Percentiles rank a stretch among this genome's conserved stretches.
Conservation (phyloP, 2,329 filamentous ascomycete species). For the Aspergillus oerlinghausenensis region DNA sequence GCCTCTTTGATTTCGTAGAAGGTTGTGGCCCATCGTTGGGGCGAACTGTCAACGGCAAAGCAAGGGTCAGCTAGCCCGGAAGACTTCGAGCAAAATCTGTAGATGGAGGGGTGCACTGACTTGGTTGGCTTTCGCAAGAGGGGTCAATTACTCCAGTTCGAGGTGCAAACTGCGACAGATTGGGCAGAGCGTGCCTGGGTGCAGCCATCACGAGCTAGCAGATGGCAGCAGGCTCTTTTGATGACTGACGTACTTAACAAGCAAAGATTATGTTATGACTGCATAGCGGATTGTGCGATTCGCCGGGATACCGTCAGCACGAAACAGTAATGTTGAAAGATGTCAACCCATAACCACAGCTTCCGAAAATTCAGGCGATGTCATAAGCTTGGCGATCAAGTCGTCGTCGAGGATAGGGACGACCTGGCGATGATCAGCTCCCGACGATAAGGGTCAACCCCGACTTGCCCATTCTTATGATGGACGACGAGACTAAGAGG, state of each 20-base stretch:
- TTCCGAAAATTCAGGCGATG: not conserved
- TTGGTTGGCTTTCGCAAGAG: constrained; percentile 10
- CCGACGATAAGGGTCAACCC: not conserved
- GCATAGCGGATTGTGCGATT: constrained; percentile 9
- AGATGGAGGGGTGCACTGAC: constrained; percentile 11
- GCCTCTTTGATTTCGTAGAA: constrained; percentile 18
- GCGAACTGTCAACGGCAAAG: constrained; percentile 12
- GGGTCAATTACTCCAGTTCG: constrained; percentile 4
- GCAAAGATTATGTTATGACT: constrained; percentile 7
- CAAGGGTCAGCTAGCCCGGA: constrained; percentile 6
- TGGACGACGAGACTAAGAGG: constrained; percentile 1
- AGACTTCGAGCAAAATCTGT: not conserved
- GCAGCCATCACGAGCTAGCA: constrained; percentile 14
- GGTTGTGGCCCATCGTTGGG: constrained; percentile 14
- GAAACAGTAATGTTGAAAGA: constrained; percentile 1
- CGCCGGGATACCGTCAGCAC: constrained; percentile 6
- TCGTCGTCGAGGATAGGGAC: not conserved
- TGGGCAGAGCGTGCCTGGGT: constrained; percentile 12
- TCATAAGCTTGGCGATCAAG: not conserved
- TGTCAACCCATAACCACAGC: constrained; percentile 6
- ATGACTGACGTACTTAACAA: constrained; percentile 5
- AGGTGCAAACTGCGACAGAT: constrained; percentile 11
- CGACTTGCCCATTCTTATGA: constrained; percentile 4
- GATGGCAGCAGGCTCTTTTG: not conserved
- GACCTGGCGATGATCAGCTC: constrained; percentile 4